Conservation (phyloP, 2,329 filamentous ascomycete genomes). For the Diaporthe ampelina region DNA sequence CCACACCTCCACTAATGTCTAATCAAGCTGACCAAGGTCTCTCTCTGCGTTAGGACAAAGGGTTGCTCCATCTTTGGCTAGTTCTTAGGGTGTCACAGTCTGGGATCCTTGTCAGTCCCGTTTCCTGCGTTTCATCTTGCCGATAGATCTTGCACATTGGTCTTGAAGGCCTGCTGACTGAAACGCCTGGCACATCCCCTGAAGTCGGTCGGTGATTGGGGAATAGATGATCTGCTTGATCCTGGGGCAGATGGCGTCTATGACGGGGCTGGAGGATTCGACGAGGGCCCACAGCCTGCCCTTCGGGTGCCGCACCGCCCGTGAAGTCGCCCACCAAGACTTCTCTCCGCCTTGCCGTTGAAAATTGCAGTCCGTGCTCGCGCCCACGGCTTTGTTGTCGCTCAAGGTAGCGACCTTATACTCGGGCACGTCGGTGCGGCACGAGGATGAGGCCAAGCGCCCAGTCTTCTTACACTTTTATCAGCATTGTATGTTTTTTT, state of each 20-base stretch:
- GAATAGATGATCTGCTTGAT: not conserved
- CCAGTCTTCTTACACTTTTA: too few relatives aligned
- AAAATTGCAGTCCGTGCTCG: not conserved
- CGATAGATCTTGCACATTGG: too few relatives aligned
- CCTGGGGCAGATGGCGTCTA: not conserved
- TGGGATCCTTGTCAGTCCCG: not conserved
- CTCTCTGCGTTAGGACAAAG: not conserved
- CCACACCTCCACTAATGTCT: not conserved
- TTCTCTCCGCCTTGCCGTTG: not conserved
- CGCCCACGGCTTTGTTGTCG: not conserved
- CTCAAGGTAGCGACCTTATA: not conserved
- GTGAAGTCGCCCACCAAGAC: not conserved
- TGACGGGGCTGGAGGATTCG: not conserved
- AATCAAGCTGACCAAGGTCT: not conserved
- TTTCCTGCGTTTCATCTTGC: not conserved
- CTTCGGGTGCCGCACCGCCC: not conserved
- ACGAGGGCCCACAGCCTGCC: not conserved
- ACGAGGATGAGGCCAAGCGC: too few relatives aligned
- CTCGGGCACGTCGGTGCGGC: not conserved
- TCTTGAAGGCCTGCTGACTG: not conserved
- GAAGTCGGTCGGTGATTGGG: not conserved
- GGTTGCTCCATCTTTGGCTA: not conserved
- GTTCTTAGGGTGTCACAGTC: not conserved
- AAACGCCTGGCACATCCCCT: not conserved
- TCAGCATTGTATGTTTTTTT: too few relatives aligned